Conservation (phyloP, 345 rosid species). For the Camelina laxa region DNA sequence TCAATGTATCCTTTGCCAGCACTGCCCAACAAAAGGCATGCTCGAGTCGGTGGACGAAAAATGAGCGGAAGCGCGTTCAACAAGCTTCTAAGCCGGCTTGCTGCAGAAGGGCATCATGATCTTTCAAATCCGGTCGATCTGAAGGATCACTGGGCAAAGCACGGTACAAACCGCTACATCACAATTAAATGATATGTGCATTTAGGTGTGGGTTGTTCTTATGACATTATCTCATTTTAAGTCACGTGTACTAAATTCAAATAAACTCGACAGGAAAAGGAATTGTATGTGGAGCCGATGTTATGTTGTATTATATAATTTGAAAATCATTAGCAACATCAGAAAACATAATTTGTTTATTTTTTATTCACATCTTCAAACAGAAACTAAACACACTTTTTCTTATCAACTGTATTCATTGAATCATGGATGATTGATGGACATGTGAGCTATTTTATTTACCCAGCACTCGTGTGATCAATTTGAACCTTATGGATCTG, state of each 20-base stretch:
- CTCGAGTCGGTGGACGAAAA: constrained; percentile 91
- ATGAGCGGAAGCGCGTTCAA: constrained; percentile 98
- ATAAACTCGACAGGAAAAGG: constrained; percentile 30
- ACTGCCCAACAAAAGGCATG: constrained; percentile 87
- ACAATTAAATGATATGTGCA: constrained; percentile 51
- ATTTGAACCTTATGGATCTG: no score
- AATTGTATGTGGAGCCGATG: constrained; percentile 33
- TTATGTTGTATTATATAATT: constrained; percentile 33
- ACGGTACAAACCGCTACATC: constrained; percentile 66
- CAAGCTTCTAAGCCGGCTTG: constrained; percentile 93
- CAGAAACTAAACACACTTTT: background rate
- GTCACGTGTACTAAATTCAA: constrained; percentile 26
- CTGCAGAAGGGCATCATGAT: constrained; percentile 77
- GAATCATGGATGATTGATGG: background rate
- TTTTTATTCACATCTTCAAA: background rate
- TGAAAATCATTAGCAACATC: constrained; percentile 11
- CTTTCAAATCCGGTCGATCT: constrained; percentile 74
- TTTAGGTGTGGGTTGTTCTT: constrained; percentile 30
- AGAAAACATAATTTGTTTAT: background rate
- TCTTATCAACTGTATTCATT: background rate
- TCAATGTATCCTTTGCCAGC: constrained; percentile 90
- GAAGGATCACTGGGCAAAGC: constrained; percentile 82
- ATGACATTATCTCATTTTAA: constrained; percentile 18
- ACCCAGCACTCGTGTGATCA: background rate
- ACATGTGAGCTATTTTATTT: background rate